Evolutionary conservation across 805 yeast genomes (phyloP).

Genomic region (Candida boidinii): DNA sequence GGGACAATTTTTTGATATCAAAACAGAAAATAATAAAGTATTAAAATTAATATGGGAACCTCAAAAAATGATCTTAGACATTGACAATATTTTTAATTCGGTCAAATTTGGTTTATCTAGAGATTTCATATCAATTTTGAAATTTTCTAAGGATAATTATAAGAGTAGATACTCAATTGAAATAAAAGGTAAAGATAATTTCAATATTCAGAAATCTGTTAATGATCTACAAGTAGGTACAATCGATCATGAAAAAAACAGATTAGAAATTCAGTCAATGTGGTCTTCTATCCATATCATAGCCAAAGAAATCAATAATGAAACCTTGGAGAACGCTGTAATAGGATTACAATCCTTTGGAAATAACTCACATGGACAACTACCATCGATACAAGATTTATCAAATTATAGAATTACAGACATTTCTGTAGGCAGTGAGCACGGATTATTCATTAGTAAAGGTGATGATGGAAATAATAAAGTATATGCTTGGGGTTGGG

Average conservation of each 20-base stretch:
- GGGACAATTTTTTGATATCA: slow-evolving; percentile 38
- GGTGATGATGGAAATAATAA: too few relatives aligned
- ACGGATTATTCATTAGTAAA: slow-evolving; percentile 44
- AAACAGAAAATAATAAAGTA: background rate
- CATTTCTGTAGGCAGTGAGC: slow-evolving; percentile 90
- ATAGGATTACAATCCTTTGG: slow-evolving; percentile 52
- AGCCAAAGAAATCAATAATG: slow-evolving; percentile 4
- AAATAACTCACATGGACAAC: slow-evolving; percentile 71
- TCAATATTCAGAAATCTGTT: slow-evolving; percentile 8
- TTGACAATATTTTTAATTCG: slow-evolving; percentile 1
- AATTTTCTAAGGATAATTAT: slow-evolving; percentile 20
- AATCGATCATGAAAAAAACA: slow-evolving; percentile 1
- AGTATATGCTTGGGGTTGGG: slow-evolving; percentile 94
- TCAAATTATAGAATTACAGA: too few relatives aligned
- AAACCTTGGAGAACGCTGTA: background rate
- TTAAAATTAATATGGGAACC: slow-evolving; percentile 19
- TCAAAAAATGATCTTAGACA: slow-evolving; percentile 2
- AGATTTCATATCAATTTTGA: too few relatives aligned
- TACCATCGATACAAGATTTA: slow-evolving; percentile 11
- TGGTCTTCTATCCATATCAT: slow-evolving; percentile 72
- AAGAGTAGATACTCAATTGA: slow-evolving; percentile 4
- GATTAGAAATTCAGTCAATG: slow-evolving; percentile 43
- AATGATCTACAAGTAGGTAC: slow-evolving; percentile 1
- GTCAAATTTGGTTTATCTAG: slow-evolving; percentile 37
- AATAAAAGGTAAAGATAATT: slow-evolving; percentile 29